Percentiles rank a stretch among this genome's conserved stretches.
phyloP scores from a whole-genome alignment of 805 yeast species.

The Komagataella ulmi region DNA sequence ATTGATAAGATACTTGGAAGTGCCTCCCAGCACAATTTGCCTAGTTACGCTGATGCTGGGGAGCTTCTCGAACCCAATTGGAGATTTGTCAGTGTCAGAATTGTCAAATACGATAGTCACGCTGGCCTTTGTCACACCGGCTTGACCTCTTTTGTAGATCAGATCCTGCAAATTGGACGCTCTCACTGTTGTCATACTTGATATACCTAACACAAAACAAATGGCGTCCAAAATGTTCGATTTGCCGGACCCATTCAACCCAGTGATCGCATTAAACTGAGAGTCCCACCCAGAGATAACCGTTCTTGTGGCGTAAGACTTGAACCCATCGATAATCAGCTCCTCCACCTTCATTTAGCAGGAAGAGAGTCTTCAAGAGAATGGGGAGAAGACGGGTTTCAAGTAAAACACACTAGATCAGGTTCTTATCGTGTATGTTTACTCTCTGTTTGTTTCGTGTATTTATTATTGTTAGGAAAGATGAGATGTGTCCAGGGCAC shows the following conservation, averaged over 20 bases:
- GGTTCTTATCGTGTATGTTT: not conserved
- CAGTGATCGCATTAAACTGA: slow-evolving; percentile 95
- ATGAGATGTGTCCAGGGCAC: not conserved
- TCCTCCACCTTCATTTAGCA: slow-evolving; percentile 80
- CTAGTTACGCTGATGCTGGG: slow-evolving; percentile 82
- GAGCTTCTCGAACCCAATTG: slow-evolving; percentile 75
- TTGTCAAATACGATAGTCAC: slow-evolving; percentile 95
- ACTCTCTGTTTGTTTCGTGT: not conserved
- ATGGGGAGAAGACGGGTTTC: not conserved
- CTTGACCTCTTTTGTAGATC: slow-evolving; percentile 94
- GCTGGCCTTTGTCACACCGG: slow-evolving; percentile 93
- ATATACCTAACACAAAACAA: slow-evolving; percentile 94
- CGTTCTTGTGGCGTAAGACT: slow-evolving; percentile 93
- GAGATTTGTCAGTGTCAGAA: slow-evolving; percentile 58
- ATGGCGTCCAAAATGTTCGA: slow-evolving; percentile 94
- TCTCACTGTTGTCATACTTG: slow-evolving; percentile 88
- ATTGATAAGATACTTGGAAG: slow-evolving; percentile 82
- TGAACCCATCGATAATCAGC: slow-evolving; percentile 92
- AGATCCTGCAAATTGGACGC: slow-evolving; percentile 89
- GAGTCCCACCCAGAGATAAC: slow-evolving; percentile 93
- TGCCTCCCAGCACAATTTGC: slow-evolving; percentile 83
- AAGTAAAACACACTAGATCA: not conserved
- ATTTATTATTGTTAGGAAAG: not conserved
- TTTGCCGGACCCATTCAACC: slow-evolving; percentile 94
- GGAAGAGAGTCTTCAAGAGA: not conserved